Base-by-base conservation (phyloP, 768 basidiomycete genomes). In the Agaricus subrufescens region DNA sequence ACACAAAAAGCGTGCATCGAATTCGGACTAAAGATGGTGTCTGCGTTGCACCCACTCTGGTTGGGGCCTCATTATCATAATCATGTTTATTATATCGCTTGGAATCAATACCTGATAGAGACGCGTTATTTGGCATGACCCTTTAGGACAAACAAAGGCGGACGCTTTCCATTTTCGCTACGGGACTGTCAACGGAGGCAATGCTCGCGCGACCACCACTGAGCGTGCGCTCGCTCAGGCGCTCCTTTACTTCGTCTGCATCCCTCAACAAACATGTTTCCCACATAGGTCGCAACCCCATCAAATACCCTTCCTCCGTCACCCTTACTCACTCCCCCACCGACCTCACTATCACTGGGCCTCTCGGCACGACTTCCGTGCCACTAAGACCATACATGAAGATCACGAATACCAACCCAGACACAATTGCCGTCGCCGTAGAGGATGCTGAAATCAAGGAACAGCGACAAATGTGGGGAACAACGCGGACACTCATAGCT, bases 381-480 rank as follows among this genome's bases (percentile, higher is more conserved):
- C 76, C 75, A 43, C 73, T 81, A 44, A 70, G 75, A 55, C 65
- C 73, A 7, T 81, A 76, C 62, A 75, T 81, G 69, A 72, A 71
- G 54, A 67, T 81, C 56, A 70, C 69, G 49, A 73, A 75, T 47
- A 69, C 76, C 1, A 67, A 73, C 40, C 65, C 71, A 45, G 66
- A 70, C 57, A 67, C 67, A 12, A 65, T 81, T 62, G 67, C 73
- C n/a, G 66, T 82, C 25, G 58, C 78, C 6, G 84, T 96, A 44
- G 79, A 87, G 61, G 77, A 93, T 63, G 76, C 87, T 1, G 74
- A 78, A 42, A 67, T 83, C 50, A 89, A 91, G 68, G 73, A 82
- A 51, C 95, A 98, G 70, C 84, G 91, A 43, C 82, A 87, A 56
- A 87, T 91, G 80, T 98, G 96, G 95, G 96, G 96, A n/a, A 84